phyloP scores from a whole-genome alignment of 768 basidiomycete species.

The Roridomyces roridus region DNA sequence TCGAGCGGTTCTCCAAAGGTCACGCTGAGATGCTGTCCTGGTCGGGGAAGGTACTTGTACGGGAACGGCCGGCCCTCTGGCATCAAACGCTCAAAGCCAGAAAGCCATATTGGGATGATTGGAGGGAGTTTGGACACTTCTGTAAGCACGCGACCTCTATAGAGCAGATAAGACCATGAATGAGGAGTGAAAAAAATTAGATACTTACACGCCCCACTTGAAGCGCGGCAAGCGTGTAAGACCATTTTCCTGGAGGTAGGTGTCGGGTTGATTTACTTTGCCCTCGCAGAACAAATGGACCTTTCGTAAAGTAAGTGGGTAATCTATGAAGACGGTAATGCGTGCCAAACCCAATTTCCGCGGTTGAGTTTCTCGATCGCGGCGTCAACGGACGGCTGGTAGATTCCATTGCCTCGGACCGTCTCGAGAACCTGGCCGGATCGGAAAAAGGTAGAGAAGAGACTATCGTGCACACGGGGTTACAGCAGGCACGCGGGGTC shows the following conservation, averaged over 20 bases:
- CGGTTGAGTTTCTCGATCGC: conserved; percentile 81
- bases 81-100: conserved; percentile 93
- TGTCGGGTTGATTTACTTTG: conserved; percentile 78
- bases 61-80: conserved; percentile 83
- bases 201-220: conserved; percentile 94
- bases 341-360: conserved; percentile 78
- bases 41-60: conserved; percentile 70
- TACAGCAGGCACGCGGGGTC: conserved; percentile 12
- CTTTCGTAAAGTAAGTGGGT: conserved; percentile 45
- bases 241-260: conserved; percentile 51
- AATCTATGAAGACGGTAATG: background rate
- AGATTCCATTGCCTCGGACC: conserved; percentile 87
- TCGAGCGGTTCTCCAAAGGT: conserved; percentile 82
- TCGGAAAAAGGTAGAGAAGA: conserved; percentile 85
- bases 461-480: conserved; percentile 46
- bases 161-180: background rate
- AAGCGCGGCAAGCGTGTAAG: conserved; percentile 69
- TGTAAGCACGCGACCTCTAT: conserved; percentile 83
- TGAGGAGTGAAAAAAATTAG: conserved; percentile 4
- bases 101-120: conserved; percentile 94
- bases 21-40: conserved; percentile 69
- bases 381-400: conserved; percentile 85
- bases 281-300: conserved; percentile 93
- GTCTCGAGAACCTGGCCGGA: conserved; percentile 93
- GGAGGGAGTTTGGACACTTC: conserved; percentile 63